Conservation (phyloP, 1,139 yeast genomes). For the Candida albicans region DNA sequence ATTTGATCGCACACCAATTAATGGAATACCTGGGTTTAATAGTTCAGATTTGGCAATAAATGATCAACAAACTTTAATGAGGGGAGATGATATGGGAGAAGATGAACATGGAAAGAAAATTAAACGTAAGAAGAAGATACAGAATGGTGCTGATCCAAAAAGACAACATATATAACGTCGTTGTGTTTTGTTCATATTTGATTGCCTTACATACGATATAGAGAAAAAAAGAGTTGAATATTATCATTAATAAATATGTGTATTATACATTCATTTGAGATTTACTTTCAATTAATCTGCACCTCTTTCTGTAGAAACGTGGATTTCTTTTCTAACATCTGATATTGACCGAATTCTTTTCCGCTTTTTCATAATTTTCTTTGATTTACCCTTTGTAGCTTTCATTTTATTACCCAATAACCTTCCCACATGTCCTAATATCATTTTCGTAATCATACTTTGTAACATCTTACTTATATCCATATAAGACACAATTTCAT, state of each 20-base stretch:
- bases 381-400: constrained; percentile 19
- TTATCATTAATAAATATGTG: too few relatives aligned
- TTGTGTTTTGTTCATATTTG: background rate
- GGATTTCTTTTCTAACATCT: constrained; percentile 1
- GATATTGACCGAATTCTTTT: background rate
- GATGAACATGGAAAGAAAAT: constrained; percentile 38
- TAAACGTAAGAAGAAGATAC: constrained; percentile 35
- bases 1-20: constrained; percentile 66
- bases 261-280: background rate
- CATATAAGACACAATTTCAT: constrained; percentile 51
- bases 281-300: background rate
- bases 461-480: constrained; percentile 57
- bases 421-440: constrained; percentile 59
- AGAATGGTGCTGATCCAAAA: constrained; percentile 34
- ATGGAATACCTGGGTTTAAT: constrained; percentile 81
- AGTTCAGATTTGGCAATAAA: constrained; percentile 65
- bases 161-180: constrained; percentile 33
- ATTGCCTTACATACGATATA: background rate
- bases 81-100: constrained; percentile 46
- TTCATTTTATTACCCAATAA: constrained; percentile 56
- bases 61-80: constrained; percentile 46
- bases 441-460: constrained; percentile 49
- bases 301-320: background rate
- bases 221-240: background rate
- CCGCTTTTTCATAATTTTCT: constrained; percentile 11